Evolutionary conservation across 2,329 filamentous ascomycete species (phyloP), one percentile per base, ranked within the genome.

Genomic region (Phaeosphaeria sp.): DNA sequence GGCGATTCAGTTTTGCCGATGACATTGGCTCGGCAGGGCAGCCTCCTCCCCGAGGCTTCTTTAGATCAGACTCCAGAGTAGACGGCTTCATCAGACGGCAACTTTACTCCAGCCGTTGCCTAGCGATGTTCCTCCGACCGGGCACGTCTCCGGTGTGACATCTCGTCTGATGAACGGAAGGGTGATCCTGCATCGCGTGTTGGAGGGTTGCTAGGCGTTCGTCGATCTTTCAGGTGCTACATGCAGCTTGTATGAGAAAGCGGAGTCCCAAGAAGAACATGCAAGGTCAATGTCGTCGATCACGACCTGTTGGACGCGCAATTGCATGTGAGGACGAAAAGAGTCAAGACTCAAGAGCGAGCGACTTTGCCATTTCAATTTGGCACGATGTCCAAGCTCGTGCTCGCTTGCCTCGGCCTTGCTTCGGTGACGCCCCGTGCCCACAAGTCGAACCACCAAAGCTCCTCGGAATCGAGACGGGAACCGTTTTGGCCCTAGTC

Each of bases 401-500:
- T 21, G 42, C 18, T 44, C 42, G 42, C 42, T 44, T 44, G n/a
- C 18, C 9, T 17, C 44, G 51, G 45, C 24, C 22, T 22, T 21
- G 25, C 27, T 11, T 54, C 51, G 51, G 51, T 20, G 9, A 25
- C n/a, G 18, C 30, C 17, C 45, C 24, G 30, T 30, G 44, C 45
- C 20, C 24, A 13, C 27, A 22, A 33, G 21, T 24, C 36, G 25
- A 54, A 49, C 51, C 51, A 49, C 33, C 15, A 36, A 22, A 18
- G 30, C 33, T n/a, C 51, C 25, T 39, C 47, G 40, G 24, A 21
- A 49, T 53, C 36, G 55, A 56, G 49, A 56, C 54, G 39, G 40
- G 40, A 48, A 30, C 54, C 33, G 54, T 56, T 56, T 56, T 6
- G 54, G 49, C 21, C 21, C 42, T 36, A 44, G 54, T 48, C 49